Percentiles rank a stretch among this genome's conserved stretches.
These are phyloP conservation scores for Trametopsis cervina DNA, from an alignment of 768 basidiomycete species.

Conservation along the genomic window DNA sequence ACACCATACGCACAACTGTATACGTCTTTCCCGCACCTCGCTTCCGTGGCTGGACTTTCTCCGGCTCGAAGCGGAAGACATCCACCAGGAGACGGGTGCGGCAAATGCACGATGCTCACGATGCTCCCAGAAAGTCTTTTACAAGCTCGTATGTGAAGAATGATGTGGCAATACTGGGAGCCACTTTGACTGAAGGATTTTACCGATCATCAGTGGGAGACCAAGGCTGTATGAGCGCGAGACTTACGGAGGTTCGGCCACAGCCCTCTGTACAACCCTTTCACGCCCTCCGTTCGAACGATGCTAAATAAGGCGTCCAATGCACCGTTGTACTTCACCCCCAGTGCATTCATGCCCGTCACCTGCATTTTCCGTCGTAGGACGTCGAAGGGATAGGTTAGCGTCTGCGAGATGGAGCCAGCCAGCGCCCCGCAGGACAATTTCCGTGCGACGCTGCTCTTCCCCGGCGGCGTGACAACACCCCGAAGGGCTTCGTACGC, in stretches of 20 bases:
- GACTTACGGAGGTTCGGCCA: slow-evolving; percentile 85
- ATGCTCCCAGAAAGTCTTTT: slow-evolving; percentile 40
- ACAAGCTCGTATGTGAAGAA: slow-evolving; percentile 80
- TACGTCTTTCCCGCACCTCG: not conserved
- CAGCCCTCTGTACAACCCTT: slow-evolving; percentile 76
- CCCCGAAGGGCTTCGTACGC: slow-evolving; percentile 81
- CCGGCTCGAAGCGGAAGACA: not conserved
- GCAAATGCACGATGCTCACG: no score
- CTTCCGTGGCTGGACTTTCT: not conserved
- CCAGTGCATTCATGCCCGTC: slow-evolving; percentile 59
- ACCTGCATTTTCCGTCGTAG: slow-evolving; percentile 95
- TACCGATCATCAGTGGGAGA: not conserved
- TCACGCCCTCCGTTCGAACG: slow-evolving; percentile 63
- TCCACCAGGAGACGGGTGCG: no score
- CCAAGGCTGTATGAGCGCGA: not conserved
- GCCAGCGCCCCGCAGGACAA: slow-evolving; percentile 79
- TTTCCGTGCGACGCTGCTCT: slow-evolving; percentile 61
- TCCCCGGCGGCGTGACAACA: slow-evolving; percentile 74
- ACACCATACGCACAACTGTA: not conserved
- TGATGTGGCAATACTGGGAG: slow-evolving; percentile 81
- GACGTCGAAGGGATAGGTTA: slow-evolving; percentile 96
- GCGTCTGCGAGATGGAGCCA: slow-evolving; percentile 88
- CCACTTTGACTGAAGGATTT: slow-evolving; percentile 66
- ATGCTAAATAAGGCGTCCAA: slow-evolving; percentile 70
- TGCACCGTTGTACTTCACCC: slow-evolving; percentile 72